Evolutionary conservation across 202 grass and related monocot species (phyloP), one percentile per base, ranked within the genome.

Genomic region (Carex arenaria): DNA sequence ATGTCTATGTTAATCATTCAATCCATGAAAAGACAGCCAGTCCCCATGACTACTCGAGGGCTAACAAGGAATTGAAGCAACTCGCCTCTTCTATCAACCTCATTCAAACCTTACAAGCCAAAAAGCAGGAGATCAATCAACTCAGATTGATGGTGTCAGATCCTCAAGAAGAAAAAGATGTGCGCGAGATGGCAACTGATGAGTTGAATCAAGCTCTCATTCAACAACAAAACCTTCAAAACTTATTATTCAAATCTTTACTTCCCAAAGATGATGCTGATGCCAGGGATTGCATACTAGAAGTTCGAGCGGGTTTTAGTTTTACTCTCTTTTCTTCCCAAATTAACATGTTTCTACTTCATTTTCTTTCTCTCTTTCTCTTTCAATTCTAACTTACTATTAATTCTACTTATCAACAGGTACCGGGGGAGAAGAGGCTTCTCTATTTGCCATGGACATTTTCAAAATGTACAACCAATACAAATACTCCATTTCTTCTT

Each of bases 201-300:
- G 95, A 95, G 72, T 87, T 98, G 51, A 86, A 82, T 45, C 80
- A 90, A 66, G 84, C 90, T 84, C 42, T 89, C 0, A 86, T 83
- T 20, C 85, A 89, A 79, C 85, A 95, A 79, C 93, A 88, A 69
- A 84, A 20, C 0, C 26, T 95, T 64, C 92, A 92, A 11, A 74
- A 92, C 83, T 78, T 15, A 55, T 30, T 98, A 17, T 91, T 93
- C 68, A 95, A 72, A 53, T 85, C 87, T 0, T 56, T 98, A 23
- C 93, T 98, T 82, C 95, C 91, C 9, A 98, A 93, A 75, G 95
- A 98, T 83, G 93, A 98, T 69, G 95, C 95, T 78, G 93, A 98
- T 80, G 93, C 89, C 76, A 92, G 88, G 64, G 93, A 93, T 80
- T 95, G 91, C 31, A 90, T 98, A 73, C 65, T 98, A 81, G 96